Percentiles rank a stretch among this genome's conserved stretches.
Conservation (phyloP, 257 asterid species). For the Solanum rostratum region DNA sequence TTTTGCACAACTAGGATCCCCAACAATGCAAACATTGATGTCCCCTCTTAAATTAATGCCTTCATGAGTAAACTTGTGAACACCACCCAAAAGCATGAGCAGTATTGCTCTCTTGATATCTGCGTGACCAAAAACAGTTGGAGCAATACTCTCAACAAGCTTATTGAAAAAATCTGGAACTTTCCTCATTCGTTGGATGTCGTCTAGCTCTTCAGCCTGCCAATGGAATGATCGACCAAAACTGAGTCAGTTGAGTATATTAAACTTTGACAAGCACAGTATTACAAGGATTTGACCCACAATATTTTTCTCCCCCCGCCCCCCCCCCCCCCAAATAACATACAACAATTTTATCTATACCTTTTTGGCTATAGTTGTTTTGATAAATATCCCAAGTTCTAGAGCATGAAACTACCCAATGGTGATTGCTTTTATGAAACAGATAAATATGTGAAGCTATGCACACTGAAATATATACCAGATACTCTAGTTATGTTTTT, state of each 20-base stretch:
- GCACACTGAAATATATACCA: neutral
- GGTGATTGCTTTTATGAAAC: neutral
- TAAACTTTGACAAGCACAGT: neutral
- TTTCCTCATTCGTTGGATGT: slow-evolving; percentile 53
- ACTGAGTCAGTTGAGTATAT: neutral
- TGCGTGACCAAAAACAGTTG: slow-evolving; percentile 86
- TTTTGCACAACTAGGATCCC: slow-evolving; percentile 99
- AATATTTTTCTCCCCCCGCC: neutral
- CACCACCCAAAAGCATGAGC: slow-evolving; percentile 97
- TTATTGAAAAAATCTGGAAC: slow-evolving; percentile 88
- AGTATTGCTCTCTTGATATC: slow-evolving; percentile 93
- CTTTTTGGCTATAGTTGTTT: neutral
- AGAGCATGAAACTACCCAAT: neutral
- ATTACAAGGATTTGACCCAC: neutral
- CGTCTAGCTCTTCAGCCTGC: slow-evolving; percentile 73
- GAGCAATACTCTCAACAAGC: slow-evolving; percentile 92
- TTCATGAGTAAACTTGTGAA: slow-evolving; percentile 90
- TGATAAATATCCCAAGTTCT: neutral
- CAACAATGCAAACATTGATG: slow-evolving; percentile 93
- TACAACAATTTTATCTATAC: neutral
- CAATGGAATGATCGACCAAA: slow-evolving; percentile 7
- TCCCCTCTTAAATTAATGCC: slow-evolving; percentile 98
- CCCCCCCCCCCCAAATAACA: neutral
- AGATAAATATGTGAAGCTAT: neutral
- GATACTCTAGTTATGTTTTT: neutral